These are phyloP conservation scores for Cystoderma amianthinum DNA, from an alignment of 768 basidiomycete species.

Conservation along the genomic window DNA sequence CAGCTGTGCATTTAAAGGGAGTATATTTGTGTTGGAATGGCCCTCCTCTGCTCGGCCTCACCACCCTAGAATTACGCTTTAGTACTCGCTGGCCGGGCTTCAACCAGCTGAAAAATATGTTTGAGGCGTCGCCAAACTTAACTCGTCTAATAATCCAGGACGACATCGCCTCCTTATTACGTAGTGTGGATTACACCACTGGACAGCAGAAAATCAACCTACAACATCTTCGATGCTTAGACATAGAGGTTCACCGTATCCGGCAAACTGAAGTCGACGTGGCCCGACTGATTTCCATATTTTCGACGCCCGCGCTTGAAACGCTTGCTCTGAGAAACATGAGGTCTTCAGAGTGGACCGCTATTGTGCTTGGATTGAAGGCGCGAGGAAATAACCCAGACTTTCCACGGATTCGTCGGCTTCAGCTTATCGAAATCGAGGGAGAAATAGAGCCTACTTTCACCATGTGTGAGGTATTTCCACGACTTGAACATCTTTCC, in stretches of 20 bases:
- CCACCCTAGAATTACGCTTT: conserved; percentile 16
- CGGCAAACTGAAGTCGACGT: conserved; percentile 11
- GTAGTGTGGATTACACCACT: conserved; percentile 12
- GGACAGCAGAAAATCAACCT: conserved; percentile 10
- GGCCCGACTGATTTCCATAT: conserved; percentile 11
- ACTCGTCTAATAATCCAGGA: conserved; percentile 16
- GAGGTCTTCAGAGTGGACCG: conserved; percentile 9
- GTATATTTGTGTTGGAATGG: conserved; percentile 18
- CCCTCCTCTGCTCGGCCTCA: conserved; percentile 11
- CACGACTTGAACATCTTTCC: neutral
- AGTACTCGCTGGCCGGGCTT: conserved; percentile 17
- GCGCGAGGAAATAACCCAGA: neutral
- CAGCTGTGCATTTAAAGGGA: conserved; percentile 13
- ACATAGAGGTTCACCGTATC: conserved; percentile 12
- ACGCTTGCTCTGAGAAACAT: conserved; percentile 8
- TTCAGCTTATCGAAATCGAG: neutral
- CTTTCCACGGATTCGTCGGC: neutral
- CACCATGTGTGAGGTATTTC: neutral
- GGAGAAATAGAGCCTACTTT: neutral
- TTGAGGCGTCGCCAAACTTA: conserved; percentile 16
- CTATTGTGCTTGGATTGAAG: neutral
- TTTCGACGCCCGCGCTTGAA: conserved; percentile 10
- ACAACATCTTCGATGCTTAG: conserved; percentile 9
- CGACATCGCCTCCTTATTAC: conserved; percentile 14
- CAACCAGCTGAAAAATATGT: conserved; percentile 9